A percentile compares a stretch with the other conserved stretches of the same genome.
Evolutionary conservation across 2,329 filamentous ascomycete genomes (phyloP).

Genomic region (Sporothrix mexicana): DNA sequence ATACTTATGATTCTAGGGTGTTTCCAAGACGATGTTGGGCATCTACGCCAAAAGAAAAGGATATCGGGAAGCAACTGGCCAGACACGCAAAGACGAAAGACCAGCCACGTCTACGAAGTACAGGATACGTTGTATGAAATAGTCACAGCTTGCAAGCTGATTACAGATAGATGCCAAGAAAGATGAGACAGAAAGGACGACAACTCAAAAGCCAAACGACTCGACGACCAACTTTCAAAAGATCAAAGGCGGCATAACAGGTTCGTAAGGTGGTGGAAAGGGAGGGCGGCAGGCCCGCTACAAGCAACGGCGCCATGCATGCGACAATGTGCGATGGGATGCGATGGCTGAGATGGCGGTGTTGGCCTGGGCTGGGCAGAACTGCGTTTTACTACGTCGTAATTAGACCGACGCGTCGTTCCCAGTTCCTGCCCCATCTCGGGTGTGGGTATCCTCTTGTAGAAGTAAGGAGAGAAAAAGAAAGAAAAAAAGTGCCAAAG

Average conservation of each 20-base stretch:
- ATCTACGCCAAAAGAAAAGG: too few relatives aligned
- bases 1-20: too few relatives aligned
- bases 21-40: too few relatives aligned
- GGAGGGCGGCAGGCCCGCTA: neutral
- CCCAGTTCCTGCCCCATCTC: too few relatives aligned
- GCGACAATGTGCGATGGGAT: neutral
- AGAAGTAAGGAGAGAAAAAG: neutral
- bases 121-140: neutral
- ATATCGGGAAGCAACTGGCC: too few relatives aligned
- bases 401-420: too few relatives aligned
- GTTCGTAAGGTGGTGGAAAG: too few relatives aligned
- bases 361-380: too few relatives aligned
- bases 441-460: slow-evolving; percentile 17
- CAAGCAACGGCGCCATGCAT: neutral
- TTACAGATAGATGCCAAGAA: slow-evolving; percentile 13
- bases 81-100: neutral
- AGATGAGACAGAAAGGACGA: neutral
- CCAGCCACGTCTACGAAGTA: neutral
- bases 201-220: neutral
- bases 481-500: neutral
- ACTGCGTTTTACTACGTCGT: too few relatives aligned
- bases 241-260: neutral
- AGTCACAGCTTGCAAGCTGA: neutral
- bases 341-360: neutral
- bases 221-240: neutral